Base-by-base conservation (phyloP, 331 rosid species). In the Malus hybrid region DNA sequence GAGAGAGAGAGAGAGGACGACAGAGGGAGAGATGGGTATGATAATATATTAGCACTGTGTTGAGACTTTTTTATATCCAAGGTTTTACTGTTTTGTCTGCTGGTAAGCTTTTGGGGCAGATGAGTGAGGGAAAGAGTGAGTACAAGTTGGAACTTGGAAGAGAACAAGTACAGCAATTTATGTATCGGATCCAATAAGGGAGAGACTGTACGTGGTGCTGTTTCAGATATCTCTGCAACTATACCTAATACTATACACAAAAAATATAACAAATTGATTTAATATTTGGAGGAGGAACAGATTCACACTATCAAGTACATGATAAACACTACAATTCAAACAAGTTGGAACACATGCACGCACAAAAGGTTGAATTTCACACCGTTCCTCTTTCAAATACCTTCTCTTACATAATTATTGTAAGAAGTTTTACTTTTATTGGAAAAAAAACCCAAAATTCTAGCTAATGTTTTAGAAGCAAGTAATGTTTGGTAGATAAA, bases 311-410 rank as follows among this genome's bases (percentile, higher is more conserved):
- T 64, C 64, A 60, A 70, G 83, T 74, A 80, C 78, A 69, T 67
- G 80, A 75, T 86, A 75, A 83, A 76, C 77, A 55, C 83, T 80
- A 76, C 64, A 79, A 69, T 81, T 81, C 77, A 83, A 76, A 82
- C 80, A 56, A 63, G 78, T 28, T 76, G 56, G 59, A 71, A 36
- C 44, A 50, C 39, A 81, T 79, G 78, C 65, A 70, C 66, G 63
- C 80, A 81, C 86, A 84, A 83, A 81, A 78, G 59, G 82, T 73
- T 82, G 86, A 85, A 84, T 76, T 24, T 57, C 76, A 52, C 88
- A 81, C 82, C 79, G 81, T 83, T 81, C 34, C 67, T 82, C 76
- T 70, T 55, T 70, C 70, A 57, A 4, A 12, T 60, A 44, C 27
- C 54, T 13, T 22, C 64, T 59, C 5, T 2, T 10, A 18, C 20